Evolutionary conservation across 441 rosid species (phyloP).

Genomic region (Omphalea diandra): DNA sequence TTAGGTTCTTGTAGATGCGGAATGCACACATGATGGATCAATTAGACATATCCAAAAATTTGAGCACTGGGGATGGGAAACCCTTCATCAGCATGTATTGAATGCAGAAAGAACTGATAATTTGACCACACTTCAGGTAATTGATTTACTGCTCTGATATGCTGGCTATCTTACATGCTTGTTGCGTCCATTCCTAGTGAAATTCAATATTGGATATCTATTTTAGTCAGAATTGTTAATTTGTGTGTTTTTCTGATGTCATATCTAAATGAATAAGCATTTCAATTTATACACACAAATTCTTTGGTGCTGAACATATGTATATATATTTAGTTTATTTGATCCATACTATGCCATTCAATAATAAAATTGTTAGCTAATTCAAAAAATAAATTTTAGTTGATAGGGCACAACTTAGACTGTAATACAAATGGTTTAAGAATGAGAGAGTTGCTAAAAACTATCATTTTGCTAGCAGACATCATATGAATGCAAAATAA

Average conservation of each 20-base stretch:
- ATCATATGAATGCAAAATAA: not conserved
- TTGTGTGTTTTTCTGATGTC: not conserved
- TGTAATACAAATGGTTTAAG: not conserved
- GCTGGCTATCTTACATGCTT: not conserved
- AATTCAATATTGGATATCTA: not conserved
- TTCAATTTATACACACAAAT: too few relatives aligned
- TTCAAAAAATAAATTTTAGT: too few relatives aligned
- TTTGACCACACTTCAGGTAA: slow-evolving; percentile 77
- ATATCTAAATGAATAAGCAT: not conserved
- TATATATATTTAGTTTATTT: too few relatives aligned
- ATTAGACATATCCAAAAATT: slow-evolving; percentile 82
- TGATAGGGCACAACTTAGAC: too few relatives aligned
- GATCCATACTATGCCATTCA: too few relatives aligned
- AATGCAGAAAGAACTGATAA: slow-evolving; percentile 77
- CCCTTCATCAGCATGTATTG: slow-evolving; percentile 80
- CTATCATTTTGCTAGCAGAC: not conserved
- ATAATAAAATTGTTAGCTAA: too few relatives aligned
- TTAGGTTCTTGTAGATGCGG: slow-evolving; percentile 97
- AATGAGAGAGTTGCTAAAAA: not conserved
- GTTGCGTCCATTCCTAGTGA: not conserved
- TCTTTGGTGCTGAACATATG: too few relatives aligned
- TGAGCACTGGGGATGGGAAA: slow-evolving; percentile 95
- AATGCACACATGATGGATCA: slow-evolving; percentile 97
- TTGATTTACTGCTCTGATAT: slow-evolving; percentile 5
- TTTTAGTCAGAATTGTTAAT: not conserved